Evolutionary conservation across 495 filamentous ascomycete genomes (phyloP).

Genomic region (Tuber indicum): DNA sequence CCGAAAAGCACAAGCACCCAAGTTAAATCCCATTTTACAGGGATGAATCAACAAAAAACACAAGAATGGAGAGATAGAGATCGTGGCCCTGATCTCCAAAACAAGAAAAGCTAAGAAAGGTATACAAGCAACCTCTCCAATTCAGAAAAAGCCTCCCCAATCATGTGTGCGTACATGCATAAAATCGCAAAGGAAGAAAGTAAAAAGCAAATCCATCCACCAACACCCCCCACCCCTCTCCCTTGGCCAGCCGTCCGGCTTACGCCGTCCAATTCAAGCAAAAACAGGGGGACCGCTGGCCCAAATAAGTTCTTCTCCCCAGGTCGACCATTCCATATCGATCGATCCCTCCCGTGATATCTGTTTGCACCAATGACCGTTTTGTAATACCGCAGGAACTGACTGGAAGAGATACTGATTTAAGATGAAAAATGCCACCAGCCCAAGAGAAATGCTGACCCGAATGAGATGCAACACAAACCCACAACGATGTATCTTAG

Average conservation of each 20-base stretch:
- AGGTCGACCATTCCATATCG: slow-evolving; percentile 7
- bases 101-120: slow-evolving; percentile 3
- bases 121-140: not conserved
- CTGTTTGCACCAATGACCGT: slow-evolving; percentile 20
- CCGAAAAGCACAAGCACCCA: slow-evolving; percentile 39
- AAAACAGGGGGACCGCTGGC: slow-evolving; percentile 28
- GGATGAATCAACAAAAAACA: slow-evolving; percentile 24
- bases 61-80: not conserved
- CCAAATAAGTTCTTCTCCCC: slow-evolving; percentile 6
- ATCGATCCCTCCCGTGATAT: slow-evolving; percentile 21
- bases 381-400: slow-evolving; percentile 13
- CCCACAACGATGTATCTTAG: slow-evolving; percentile 14
- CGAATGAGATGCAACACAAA: slow-evolving; percentile 21
- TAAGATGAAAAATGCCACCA: slow-evolving; percentile 29
- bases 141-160: not conserved
- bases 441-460: slow-evolving; percentile 13
- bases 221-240: slow-evolving; percentile 19
- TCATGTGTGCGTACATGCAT: not conserved
- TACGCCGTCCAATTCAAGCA: slow-evolving; percentile 38
- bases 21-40: slow-evolving; percentile 23
- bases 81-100: not conserved
- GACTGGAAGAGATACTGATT: slow-evolving; percentile 28
- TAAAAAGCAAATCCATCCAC: slow-evolving; percentile 20
- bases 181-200: slow-evolving; percentile 8
- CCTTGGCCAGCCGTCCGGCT: slow-evolving; percentile 38